Evolutionary conservation across 306 rosid genomes (phyloP).

Genomic region (peach (Prunus persica)): DNA sequence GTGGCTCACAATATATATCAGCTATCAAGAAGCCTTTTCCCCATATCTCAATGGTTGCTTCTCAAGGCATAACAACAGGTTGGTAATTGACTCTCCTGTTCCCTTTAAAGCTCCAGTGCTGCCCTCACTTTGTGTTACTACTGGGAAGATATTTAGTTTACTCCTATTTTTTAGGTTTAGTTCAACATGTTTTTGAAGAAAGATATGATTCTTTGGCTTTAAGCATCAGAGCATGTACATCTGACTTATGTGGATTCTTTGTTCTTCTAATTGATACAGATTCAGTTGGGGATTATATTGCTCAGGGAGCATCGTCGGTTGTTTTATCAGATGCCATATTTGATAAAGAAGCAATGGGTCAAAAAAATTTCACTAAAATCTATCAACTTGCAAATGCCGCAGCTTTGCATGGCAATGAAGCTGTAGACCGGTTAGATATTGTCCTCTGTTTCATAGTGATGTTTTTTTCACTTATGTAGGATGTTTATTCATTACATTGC

Average conservation of each 20-base stretch:
- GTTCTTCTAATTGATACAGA: constrained; percentile 38
- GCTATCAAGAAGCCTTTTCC: constrained; percentile 81
- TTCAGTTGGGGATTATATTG: constrained; percentile 58
- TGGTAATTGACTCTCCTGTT: constrained; percentile 16
- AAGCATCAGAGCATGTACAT: neutral
- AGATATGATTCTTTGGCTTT: neutral
- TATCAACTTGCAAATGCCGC: constrained; percentile 62
- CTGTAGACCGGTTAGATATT: constrained; percentile 45
- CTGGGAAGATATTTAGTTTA: neutral
- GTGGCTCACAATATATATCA: constrained; percentile 69
- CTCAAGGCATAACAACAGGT: constrained; percentile 85
- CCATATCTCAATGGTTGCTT: constrained; percentile 80
- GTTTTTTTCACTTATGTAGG: neutral
- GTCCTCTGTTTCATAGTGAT: neutral
- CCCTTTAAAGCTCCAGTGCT: neutral
- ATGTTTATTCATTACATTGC: neutral
- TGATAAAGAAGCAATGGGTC: constrained; percentile 57
- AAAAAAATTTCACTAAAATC: constrained; percentile 49
- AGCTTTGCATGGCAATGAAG: constrained; percentile 51
- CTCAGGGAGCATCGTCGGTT: constrained; percentile 70
- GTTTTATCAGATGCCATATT: constrained; percentile 89
- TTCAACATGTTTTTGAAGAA: neutral
- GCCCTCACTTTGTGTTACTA: neutral
- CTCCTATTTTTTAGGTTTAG: neutral
- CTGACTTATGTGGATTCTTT: constrained; percentile 6